These are phyloP conservation scores for Beauveria scarabaeidicola DNA, from an alignment of 2,329 filamentous ascomycete species.

Conservation along the genomic window DNA sequence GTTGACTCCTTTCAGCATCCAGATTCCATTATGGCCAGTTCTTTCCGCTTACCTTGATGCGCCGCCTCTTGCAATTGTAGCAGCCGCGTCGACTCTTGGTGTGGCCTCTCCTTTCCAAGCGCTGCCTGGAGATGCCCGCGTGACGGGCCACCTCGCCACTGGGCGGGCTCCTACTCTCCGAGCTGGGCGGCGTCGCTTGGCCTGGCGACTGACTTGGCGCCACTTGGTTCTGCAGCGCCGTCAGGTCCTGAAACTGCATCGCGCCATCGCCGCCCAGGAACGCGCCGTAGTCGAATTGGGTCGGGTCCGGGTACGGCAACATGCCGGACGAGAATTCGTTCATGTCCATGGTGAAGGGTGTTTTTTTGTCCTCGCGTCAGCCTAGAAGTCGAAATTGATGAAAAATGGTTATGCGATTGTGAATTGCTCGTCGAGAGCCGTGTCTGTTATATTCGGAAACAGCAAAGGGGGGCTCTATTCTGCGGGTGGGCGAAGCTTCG, in stretches of 20 bases:
- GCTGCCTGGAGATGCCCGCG: slow-evolving; percentile 25
- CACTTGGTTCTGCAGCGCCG: slow-evolving; percentile 3
- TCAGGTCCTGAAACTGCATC: slow-evolving; percentile 8
- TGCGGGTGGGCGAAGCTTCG: neutral
- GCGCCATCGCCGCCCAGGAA: slow-evolving; percentile 25
- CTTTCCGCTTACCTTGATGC: slow-evolving; percentile 46
- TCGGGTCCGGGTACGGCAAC: slow-evolving; percentile 22
- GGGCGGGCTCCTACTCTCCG: slow-evolving; percentile 19
- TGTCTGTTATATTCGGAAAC: neutral
- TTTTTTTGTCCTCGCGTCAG: neutral
- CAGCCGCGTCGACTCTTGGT: slow-evolving; percentile 59
- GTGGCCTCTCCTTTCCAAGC: slow-evolving; percentile 50
- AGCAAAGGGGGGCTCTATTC: neutral
- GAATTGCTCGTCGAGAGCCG: neutral
- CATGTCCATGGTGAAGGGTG: slow-evolving; percentile 21
- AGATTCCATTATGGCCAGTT: neutral
- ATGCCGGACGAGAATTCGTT: slow-evolving; percentile 20
- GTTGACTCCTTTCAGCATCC: slow-evolving; percentile 12
- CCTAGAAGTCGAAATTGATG: neutral
- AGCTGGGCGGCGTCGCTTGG: slow-evolving; percentile 23
- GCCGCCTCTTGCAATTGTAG: slow-evolving; percentile 57
- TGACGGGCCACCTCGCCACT: slow-evolving; percentile 14
- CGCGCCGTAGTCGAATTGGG: slow-evolving; percentile 30
- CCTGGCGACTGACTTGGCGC: slow-evolving; percentile 23
- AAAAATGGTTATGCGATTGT: neutral